A percentile compares a stretch with the other conserved stretches of the same genome.
Conservation (phyloP, 768 basidiomycete genomes). For the Serendipita vermifera region DNA sequence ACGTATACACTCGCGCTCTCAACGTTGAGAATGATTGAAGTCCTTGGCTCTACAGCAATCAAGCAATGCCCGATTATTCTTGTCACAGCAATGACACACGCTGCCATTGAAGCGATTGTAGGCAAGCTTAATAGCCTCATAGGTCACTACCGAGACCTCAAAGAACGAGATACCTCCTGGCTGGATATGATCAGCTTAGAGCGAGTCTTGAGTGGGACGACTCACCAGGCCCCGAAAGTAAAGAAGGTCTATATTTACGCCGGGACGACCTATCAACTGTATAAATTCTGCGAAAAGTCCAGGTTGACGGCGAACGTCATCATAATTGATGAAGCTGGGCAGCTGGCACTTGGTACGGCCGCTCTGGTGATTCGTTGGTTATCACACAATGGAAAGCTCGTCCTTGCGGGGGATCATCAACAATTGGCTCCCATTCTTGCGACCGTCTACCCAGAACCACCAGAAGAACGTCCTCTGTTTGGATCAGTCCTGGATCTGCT, state of each 20-base stretch:
- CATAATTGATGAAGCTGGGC: constrained; percentile 40
- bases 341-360: constrained; percentile 34
- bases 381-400: constrained; percentile 27
- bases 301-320: constrained; percentile 32
- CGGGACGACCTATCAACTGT: constrained; percentile 40
- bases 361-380: constrained; percentile 36
- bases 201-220: constrained; percentile 30
- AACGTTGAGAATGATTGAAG: constrained; percentile 34
- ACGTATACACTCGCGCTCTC: constrained; percentile 40
- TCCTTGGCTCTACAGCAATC: constrained; percentile 25
- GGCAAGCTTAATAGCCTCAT: constrained; percentile 29
- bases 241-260: constrained; percentile 28
- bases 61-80: constrained; percentile 30
- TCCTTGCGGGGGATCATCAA: constrained; percentile 40
- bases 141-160: constrained; percentile 20
- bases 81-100: constrained; percentile 41
- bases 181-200: constrained; percentile 31
- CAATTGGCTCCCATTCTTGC: constrained; percentile 25
- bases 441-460: background rate
- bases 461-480: background rate
- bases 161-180: constrained; percentile 30
- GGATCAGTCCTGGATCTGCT: background rate
- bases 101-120: constrained; percentile 38
- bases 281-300: constrained; percentile 33
- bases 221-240: constrained; percentile 28